A percentile compares a stretch with the other conserved stretches of the same genome.
phyloP scores from a whole-genome alignment of 1,284 basidiomycete species.

The Ganoderma boninense region DNA sequence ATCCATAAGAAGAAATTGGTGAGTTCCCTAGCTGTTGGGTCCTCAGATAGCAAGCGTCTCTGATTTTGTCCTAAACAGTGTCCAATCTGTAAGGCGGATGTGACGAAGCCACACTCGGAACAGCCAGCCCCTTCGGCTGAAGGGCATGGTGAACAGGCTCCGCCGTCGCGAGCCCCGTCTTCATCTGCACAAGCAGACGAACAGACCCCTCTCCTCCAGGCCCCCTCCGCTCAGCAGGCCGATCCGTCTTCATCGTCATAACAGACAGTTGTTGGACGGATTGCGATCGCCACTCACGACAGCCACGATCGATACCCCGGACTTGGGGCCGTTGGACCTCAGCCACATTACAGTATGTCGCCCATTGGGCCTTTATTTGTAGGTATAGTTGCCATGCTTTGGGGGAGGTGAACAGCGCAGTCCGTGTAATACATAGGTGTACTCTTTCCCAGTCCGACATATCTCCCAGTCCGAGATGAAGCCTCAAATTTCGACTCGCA shows the following conservation, averaged over 20 bases:
- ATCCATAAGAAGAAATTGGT: conserved; percentile 90
- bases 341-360: conserved; percentile 22
- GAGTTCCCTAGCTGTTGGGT: conserved; percentile 38
- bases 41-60: background rate
- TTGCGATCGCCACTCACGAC: conserved; percentile 19
- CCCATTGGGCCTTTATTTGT: conserved; percentile 6
- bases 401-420: conserved; percentile 4
- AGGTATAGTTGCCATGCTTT: conserved; percentile 6
- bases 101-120: conserved; percentile 66
- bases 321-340: conserved; percentile 10
- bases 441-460: background rate
- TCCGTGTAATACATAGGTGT: conserved; percentile 9
- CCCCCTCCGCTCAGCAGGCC: conserved; percentile 12
- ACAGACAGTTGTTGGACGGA: conserved; percentile 2
- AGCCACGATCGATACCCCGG: conserved; percentile 30
- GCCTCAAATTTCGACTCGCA: too few relatives aligned
- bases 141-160: conserved; percentile 13
- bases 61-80: conserved; percentile 59
- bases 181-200: conserved; percentile 24
- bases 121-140: conserved; percentile 21
- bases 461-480: background rate
- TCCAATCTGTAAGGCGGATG: conserved; percentile 89
- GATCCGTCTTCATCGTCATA: conserved; percentile 15
- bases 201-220: conserved; percentile 34
- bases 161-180: conserved; percentile 17